Percentiles rank a stretch among this genome's conserved stretches.
phyloP scores from a whole-genome alignment of 306 rosid genomes.

The Hippophae gyantsensis region DNA sequence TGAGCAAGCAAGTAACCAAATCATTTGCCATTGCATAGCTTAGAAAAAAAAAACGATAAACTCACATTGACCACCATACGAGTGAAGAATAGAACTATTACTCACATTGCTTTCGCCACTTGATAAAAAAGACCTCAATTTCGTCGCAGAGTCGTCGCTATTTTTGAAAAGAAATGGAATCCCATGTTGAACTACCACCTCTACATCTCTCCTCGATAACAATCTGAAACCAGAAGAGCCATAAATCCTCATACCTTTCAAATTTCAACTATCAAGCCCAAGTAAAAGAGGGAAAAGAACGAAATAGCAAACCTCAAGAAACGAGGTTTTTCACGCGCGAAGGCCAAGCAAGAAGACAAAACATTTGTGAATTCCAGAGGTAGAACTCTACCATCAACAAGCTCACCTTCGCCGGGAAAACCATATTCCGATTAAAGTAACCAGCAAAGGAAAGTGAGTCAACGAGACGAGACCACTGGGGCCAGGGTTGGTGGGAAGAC shows the following conservation, averaged over 20 bases:
- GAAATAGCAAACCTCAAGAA: constrained; percentile 47
- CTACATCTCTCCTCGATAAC: constrained; percentile 61
- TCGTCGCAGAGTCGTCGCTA: constrained; percentile 30
- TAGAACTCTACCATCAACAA: background rate
- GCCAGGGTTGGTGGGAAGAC: constrained; percentile 33
- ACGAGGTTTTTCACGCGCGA: constrained; percentile 47
- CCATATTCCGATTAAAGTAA: constrained; percentile 15
- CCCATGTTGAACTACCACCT: constrained; percentile 44
- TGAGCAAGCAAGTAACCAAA: background rate
- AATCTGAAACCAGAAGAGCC: constrained; percentile 26
- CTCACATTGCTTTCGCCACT: constrained; percentile 40
- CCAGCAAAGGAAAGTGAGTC: constrained; percentile 42
- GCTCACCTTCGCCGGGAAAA: constrained; percentile 14
- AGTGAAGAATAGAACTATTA: background rate
- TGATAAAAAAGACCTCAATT: constrained; percentile 45
- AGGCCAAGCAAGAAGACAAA: constrained; percentile 48
- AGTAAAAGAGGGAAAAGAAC: background rate
- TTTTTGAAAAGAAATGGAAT: constrained; percentile 54
- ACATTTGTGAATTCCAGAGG: constrained; percentile 23
- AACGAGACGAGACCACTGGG: constrained; percentile 53
- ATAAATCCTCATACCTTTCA: background rate
- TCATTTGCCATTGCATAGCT: too few relatives aligned
- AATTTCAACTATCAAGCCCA: too few relatives aligned
- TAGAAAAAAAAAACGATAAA: too few relatives aligned
- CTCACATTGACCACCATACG: too few relatives aligned